phyloP scores from a whole-genome alignment of 305 asterid species.

The Salvia sclarea region DNA sequence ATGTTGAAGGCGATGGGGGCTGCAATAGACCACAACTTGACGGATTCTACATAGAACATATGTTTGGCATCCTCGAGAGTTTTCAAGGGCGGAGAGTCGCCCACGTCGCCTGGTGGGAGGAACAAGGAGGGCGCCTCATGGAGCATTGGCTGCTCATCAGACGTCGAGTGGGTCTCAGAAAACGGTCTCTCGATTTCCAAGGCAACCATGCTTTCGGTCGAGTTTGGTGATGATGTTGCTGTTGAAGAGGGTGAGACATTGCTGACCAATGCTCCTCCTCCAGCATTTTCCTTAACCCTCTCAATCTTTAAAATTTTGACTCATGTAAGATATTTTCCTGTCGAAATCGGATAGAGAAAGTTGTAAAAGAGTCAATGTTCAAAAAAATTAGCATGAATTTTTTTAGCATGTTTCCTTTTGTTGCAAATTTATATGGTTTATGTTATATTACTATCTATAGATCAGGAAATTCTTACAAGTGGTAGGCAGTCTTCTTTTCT shows the following conservation, averaged over 20 bases:
- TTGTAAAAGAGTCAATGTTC: not conserved
- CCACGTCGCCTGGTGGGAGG: constrained; percentile 47
- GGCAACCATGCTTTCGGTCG: constrained; percentile 28
- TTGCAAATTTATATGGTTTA: constrained; percentile 19
- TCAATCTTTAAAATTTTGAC: constrained; percentile 46
- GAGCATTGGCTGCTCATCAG: constrained; percentile 37
- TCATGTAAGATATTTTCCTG: constrained; percentile 3
- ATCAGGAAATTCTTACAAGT: constrained; percentile 36
- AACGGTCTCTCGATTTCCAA: constrained; percentile 55
- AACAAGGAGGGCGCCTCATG: constrained; percentile 75
- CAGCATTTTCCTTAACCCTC: constrained; percentile 40
- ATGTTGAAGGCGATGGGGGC: constrained; percentile 93
- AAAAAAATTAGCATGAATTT: constrained; percentile 19
- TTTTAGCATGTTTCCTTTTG: constrained; percentile 5
- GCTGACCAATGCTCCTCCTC: constrained; percentile 60
- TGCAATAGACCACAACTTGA: constrained; percentile 80
- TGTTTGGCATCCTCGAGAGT: constrained; percentile 45
- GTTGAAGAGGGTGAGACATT: constrained; percentile 61
- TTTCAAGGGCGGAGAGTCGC: constrained; percentile 58
- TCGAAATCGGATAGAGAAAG: not conserved
- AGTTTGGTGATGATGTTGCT: constrained; percentile 2
- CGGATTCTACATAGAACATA: constrained; percentile 53
- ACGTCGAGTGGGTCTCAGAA: constrained; percentile 11
- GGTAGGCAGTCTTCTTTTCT: constrained; percentile 32
- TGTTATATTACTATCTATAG: constrained; percentile 25